Percentiles rank a stretch among this genome's conserved stretches.
phyloP scores from a whole-genome alignment of 2,329 filamentous ascomycete genomes.

The Exophiala lecanii-corni region DNA sequence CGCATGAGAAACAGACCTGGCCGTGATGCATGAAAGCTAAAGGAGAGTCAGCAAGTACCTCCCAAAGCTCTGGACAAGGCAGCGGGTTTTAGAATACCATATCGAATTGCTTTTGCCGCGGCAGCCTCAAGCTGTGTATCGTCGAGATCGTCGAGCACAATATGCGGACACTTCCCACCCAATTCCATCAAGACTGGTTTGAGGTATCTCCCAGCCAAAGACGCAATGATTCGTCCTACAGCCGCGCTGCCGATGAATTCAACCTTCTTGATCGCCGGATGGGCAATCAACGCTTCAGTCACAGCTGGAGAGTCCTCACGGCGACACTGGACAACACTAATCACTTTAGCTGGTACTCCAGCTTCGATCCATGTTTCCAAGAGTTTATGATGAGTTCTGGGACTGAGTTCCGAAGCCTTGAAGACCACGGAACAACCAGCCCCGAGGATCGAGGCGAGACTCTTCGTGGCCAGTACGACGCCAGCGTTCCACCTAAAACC shows the following conservation, averaged over 20 bases:
- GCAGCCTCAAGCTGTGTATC: conserved; percentile 53
- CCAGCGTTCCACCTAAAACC: conserved; percentile 13
- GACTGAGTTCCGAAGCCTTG: conserved; percentile 65
- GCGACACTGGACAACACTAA: conserved; percentile 65
- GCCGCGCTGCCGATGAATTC: conserved; percentile 74
- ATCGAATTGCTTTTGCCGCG: conserved; percentile 1
- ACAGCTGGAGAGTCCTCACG: conserved; percentile 59
- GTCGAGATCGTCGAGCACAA: conserved; percentile 71
- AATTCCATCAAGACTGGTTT: conserved; percentile 91
- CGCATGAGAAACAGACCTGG: conserved; percentile 82
- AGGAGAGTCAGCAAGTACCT: neutral
- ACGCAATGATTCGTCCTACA: conserved; percentile 66
- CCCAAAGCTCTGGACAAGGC: too few relatives aligned
- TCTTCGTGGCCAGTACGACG: conserved; percentile 7
- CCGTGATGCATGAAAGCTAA: conserved; percentile 44
- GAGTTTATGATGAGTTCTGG: conserved; percentile 58
- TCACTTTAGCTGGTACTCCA: conserved; percentile 66
- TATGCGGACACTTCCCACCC: conserved; percentile 75
- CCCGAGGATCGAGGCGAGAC: conserved; percentile 28
- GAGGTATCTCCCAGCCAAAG: conserved; percentile 67
- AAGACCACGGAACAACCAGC: conserved; percentile 69
- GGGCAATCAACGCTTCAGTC: conserved; percentile 63
- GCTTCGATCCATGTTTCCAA: conserved; percentile 64
- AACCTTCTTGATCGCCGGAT: conserved; percentile 65
- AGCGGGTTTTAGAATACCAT: neutral